phyloP scores from a whole-genome alignment of 1,284 basidiomycete genomes.

The Taiwanofungus camphoratus region DNA sequence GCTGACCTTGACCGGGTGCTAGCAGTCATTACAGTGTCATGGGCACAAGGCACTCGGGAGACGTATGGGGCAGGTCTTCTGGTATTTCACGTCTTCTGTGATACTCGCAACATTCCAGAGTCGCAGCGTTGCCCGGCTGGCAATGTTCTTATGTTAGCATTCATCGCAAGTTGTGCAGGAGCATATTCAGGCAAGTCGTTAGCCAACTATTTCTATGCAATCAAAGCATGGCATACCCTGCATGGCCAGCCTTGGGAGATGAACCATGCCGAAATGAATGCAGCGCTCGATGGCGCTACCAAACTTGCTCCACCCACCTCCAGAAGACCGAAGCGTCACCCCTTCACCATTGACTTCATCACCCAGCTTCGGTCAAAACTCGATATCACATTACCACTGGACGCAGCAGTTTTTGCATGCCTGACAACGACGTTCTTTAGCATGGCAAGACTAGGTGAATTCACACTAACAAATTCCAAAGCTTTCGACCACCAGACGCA shows the following conservation, averaged over 20 bases:
- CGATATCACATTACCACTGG: conserved; percentile 9
- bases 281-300: conserved; percentile 22
- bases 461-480: neutral
- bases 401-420: conserved; percentile 10
- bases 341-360: conserved; percentile 21
- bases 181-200: conserved; percentile 17
- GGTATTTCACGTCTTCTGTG: conserved; percentile 11
- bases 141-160: neutral
- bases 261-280: too few relatives aligned
- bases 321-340: conserved; percentile 17
- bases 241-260: too few relatives aligned
- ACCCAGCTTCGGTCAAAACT: conserved; percentile 13
- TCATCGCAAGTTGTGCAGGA: conserved; percentile 17
- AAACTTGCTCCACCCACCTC: conserved; percentile 19
- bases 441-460: conserved; percentile 4
- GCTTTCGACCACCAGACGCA: conserved; percentile 1
- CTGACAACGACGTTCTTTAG: conserved; percentile 4
- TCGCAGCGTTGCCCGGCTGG: conserved; percentile 5
- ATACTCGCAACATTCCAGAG: conserved; percentile 5
- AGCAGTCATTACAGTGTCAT: neutral
- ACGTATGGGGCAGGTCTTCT: conserved; percentile 11
- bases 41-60: neutral
- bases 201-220: conserved; percentile 23
- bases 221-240: conserved; percentile 33
- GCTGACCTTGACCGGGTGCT: conserved; percentile 2